Evolutionary conservation across 495 filamentous ascomycete genomes (phyloP), one percentile per base, ranked within the genome.

Genomic region (Lasiosphaeria ovina): DNA sequence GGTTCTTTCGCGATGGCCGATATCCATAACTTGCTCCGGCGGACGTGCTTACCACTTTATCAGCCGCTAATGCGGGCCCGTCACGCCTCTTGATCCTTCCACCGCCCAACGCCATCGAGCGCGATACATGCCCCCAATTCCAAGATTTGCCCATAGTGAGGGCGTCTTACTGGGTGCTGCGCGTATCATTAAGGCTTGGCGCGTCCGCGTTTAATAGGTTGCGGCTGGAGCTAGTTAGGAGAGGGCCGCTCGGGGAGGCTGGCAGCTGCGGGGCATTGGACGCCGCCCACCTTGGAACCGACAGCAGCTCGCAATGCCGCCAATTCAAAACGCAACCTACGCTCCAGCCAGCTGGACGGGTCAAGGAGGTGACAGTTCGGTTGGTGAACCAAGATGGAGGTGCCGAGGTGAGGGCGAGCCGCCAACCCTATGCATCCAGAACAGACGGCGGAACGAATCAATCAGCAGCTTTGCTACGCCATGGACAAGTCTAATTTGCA

Each of bases 151-250:
- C 24, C 24, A 24, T 24, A 24, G 24, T 24, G 24, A 24, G n/a
- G 36, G 24, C 6, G 34, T 9, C 16, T 7, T n/a, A 9, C 38
- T 17, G 45, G 52, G 34, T 67, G 65, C 57, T 64, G 62, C 71
- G 69, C 67, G 69, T 71, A 60, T 69, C 66, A 64, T 64, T 31
- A 38, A 35, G 36, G 40, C 65, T 67, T 69, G 65, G 69, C 66
- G 63, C 65, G 64, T 69, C 61, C 64, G 69, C 65, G 65, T 71
- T 73, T 57, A 71, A 71, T 71, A 64, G 69, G 35, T 35, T 69
- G 61, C 55, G 58, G 62, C 33, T 34, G 24, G 42, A 36, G 24
- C 17, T 38, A 36, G 51, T 45, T 3, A 56, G 17, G 42, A 55
- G 57, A 48, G 34, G 51, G 57, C 36, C 38, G 51, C 35, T 53